Conservation (phyloP, 345 rosid genomes). For the Salix purpurea region DNA sequence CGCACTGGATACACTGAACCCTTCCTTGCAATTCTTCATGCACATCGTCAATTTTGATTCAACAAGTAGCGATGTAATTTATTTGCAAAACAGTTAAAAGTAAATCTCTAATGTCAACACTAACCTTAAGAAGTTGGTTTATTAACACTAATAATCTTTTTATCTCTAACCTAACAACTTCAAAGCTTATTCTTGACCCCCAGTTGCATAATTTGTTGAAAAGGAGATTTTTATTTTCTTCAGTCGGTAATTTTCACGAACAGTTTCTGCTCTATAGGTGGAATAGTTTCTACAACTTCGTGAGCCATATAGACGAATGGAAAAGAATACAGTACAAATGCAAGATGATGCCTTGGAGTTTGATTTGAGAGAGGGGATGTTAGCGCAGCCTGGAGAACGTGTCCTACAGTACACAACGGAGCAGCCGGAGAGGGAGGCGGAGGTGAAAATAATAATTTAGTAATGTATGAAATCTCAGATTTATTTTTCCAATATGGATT, state of each 20-base stretch:
- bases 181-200: not conserved
- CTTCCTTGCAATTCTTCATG: conserved; percentile 57
- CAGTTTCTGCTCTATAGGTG: not conserved
- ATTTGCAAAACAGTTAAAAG: not conserved
- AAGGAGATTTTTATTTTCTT: not conserved
- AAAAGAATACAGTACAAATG: not conserved
- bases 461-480: too few species aligned
- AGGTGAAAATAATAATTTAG: not conserved
- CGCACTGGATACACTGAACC: conserved; percentile 68
- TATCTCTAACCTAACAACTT: not conserved
- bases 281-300: not conserved
- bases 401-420: not conserved
- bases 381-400: not conserved
- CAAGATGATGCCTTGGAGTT: not conserved
- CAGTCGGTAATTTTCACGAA: not conserved
- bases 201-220: not conserved
- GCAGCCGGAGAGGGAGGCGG: not conserved
- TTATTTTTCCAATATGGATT: too few species aligned
- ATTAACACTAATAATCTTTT: not conserved
- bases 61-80: not conserved
- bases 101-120: not conserved
- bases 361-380: not conserved
- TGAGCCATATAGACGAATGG: not conserved
- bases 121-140: not conserved
- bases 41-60: conserved; percentile 32